Base-by-base conservation (phyloP, 805 yeast genomes). In the Sugiyamaella marilandica region DNA sequence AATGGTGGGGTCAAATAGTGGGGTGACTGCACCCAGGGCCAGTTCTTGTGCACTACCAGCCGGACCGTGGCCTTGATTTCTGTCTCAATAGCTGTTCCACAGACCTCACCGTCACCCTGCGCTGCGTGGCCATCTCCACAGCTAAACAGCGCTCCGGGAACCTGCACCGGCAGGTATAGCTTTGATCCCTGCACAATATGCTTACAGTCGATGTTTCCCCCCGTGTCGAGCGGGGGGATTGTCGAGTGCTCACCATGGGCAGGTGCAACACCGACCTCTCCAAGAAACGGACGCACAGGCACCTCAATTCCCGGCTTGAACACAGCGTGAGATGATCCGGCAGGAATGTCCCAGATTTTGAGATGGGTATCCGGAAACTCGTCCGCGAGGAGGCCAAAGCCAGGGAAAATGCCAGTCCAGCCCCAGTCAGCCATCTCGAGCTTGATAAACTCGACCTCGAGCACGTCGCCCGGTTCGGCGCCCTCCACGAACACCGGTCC, bases 121-220 rank as follows among this genome's bases (percentile, higher is more conserved):
- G 55, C 55, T 24, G 55, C 55, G 44, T 52, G 55, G 16, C 55
- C 55, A 33, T 52, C 55, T 34, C 55, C 55, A 48, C 55, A 52
- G 45, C 49, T 41, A 41, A 52, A 52, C 19, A 52, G 34, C 3
- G 55, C 55, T 16, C 55, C 55, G 4, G 51, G 35, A 16, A 48
- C 55, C 45, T 52, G 35, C 41, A 52, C 50, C 2, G 55, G 55
- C 21, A 52, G 46, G 36, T 48, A 52, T 18, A 52, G 44, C 18
- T 43, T 52, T 8, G 55, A 37, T 11, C 55, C 55, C 19, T 41
- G 19, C 19, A 35, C 47, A 3, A 52, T 35, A 16, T 52, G 49
- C 33, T 44, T 34, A 33, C 52, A 47, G 47, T 52, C 55, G 14
- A 52, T 48, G 48, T 52, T 52, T 14, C 55, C 55, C 1, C 55